These are phyloP conservation scores for Panus rudis DNA, from an alignment of 768 basidiomycete species.

Conservation along the genomic window DNA sequence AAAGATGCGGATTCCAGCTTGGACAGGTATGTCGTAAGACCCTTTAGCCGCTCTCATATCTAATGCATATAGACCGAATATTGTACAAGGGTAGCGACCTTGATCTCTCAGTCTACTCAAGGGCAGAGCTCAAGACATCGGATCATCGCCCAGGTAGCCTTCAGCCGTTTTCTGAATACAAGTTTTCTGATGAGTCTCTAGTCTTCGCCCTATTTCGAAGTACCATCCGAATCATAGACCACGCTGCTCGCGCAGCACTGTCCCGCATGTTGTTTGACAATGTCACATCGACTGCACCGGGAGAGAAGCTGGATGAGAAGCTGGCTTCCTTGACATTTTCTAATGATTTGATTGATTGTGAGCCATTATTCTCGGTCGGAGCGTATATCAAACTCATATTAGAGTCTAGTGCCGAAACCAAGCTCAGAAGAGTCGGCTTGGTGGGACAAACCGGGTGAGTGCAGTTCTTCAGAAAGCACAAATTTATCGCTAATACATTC, in stretches of 20 bases:
- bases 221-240: slow-evolving; percentile 73
- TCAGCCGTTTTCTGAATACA: background rate
- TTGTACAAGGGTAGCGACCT: slow-evolving; percentile 71
- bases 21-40: slow-evolving; percentile 65
- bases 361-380: slow-evolving; percentile 16
- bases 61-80: slow-evolving; percentile 66
- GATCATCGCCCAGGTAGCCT: slow-evolving; percentile 86
- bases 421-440: slow-evolving; percentile 71
- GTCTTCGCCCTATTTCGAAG: slow-evolving; percentile 83
- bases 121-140: slow-evolving; percentile 83
- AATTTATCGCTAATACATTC: slow-evolving; percentile 6
- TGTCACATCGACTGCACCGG: slow-evolving; percentile 53
- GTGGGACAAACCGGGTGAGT: slow-evolving; percentile 71
- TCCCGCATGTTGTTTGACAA: slow-evolving; percentile 62
- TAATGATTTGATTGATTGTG: slow-evolving; percentile 34
- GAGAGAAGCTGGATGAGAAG: slow-evolving; percentile 67
- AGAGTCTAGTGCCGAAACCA: slow-evolving; percentile 66
- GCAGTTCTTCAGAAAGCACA: background rate
- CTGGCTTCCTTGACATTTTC: slow-evolving; percentile 51
- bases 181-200: slow-evolving; percentile 19
- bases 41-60: background rate
- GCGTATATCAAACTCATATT: background rate
- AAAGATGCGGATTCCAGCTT: slow-evolving; percentile 93
- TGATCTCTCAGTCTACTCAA: slow-evolving; percentile 71
- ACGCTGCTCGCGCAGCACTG: slow-evolving; percentile 62